A percentile compares a stretch with the other conserved stretches of the same genome.
These are phyloP conservation scores for Colletotrichum godetiae DNA, from an alignment of 2,329 filamentous ascomycete genomes.

Conservation along the genomic window DNA sequence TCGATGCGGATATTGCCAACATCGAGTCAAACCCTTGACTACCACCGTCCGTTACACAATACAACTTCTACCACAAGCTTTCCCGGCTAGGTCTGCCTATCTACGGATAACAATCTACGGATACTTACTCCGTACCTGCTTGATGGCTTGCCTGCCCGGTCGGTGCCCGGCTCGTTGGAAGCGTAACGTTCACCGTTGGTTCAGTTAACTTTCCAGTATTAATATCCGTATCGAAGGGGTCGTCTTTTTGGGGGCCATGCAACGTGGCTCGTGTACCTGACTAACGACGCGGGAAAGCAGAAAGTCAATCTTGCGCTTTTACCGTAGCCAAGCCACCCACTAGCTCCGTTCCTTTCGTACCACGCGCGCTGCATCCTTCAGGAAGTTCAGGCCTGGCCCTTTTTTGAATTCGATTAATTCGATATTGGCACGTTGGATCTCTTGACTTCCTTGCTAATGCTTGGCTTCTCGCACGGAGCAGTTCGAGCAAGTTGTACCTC, in stretches of 20 bases:
- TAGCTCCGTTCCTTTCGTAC: not conserved
- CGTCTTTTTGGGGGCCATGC: not conserved
- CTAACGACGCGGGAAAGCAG: not conserved
- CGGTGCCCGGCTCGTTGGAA: too few species aligned
- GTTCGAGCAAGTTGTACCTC: not conserved
- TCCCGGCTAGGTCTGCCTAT: too few species aligned
- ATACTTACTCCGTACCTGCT: not conserved
- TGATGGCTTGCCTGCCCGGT: not conserved
- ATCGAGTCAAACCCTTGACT: not conserved
- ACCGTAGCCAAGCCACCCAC: not conserved
- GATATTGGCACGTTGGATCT: not conserved
- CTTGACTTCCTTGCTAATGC: not conserved
- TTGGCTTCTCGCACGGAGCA: not conserved
- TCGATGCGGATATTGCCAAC: not conserved
- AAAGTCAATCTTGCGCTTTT: not conserved
- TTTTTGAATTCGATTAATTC: not conserved
- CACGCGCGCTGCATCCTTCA: not conserved
- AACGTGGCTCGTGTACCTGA: not conserved
- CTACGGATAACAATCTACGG: too few species aligned
- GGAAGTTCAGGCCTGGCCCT: too few species aligned
- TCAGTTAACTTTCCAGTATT: not conserved
- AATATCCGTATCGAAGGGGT: not conserved
- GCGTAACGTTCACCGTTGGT: not conserved
- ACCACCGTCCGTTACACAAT: not conserved
- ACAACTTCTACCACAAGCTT: not conserved